Percentiles rank a stretch among this genome's conserved stretches.
Evolutionary conservation across 176 grass and related monocot genomes (phyloP).

Genomic region (Tillandsia leiboldiana): DNA sequence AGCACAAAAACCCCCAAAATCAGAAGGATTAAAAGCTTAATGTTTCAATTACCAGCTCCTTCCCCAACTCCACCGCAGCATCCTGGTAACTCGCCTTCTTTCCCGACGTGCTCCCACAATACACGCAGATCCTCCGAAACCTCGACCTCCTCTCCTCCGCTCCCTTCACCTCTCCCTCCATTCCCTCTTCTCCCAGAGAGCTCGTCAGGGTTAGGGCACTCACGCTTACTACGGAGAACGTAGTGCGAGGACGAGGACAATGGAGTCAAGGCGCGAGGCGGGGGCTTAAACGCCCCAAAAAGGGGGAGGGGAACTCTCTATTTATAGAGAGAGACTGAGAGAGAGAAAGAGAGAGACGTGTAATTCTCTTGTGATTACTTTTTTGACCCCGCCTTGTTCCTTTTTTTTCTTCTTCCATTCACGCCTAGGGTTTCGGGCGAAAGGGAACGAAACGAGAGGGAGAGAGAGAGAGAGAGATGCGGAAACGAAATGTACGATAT

Average conservation of each 20-base stretch:
- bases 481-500: not conserved
- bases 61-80: slow-evolving; percentile 22
- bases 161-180: not conserved
- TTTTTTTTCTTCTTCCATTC: not conserved
- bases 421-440: not conserved
- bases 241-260: not conserved
- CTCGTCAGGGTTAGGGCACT: no score
- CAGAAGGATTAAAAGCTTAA: not conserved
- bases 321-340: not conserved
- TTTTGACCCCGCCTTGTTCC: no score
- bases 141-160: slow-evolving; percentile 4
- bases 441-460: not conserved
- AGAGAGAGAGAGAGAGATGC: not conserved
- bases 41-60: slow-evolving; percentile 10
- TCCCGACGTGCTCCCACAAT: slow-evolving; percentile 19
- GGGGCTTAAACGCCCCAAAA: not conserved
- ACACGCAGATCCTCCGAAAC: slow-evolving; percentile 26
- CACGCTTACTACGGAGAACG: no score
- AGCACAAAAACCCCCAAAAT: not conserved
- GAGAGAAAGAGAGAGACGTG: not conserved
- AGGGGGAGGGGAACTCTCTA: not conserved
- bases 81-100: slow-evolving; percentile 17
- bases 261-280: no score
- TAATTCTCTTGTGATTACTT: not conserved
- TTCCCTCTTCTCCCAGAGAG: not conserved